Conservation (phyloP, 2,329 filamentous ascomycete genomes). For the Akanthomyces uredinophilus region DNA sequence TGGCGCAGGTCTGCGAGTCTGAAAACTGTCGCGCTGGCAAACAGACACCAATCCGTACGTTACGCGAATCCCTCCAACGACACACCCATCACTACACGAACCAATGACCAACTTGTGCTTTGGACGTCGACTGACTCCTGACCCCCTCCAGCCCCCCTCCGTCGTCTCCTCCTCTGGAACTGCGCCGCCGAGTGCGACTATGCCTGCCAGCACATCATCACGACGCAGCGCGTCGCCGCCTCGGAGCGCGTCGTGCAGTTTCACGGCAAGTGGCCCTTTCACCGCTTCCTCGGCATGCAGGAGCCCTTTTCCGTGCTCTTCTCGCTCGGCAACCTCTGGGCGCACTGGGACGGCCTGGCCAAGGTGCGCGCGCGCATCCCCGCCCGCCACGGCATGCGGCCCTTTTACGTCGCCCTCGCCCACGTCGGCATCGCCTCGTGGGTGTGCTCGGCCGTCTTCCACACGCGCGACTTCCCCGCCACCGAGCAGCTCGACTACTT, state of each 20-base stretch:
- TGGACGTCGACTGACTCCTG: conserved; percentile 12
- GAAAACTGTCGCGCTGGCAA: conserved; percentile 71
- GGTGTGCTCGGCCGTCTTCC: conserved; percentile 87
- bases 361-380: conserved; percentile 69
- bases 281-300: conserved; percentile 85
- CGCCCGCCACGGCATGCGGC: conserved; percentile 65
- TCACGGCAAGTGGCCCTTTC: conserved; percentile 98
- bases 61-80: conserved; percentile 9
- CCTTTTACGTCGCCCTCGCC: conserved; percentile 76
- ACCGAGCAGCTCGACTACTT: conserved; percentile 98
- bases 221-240: conserved; percentile 60
- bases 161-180: conserved; percentile 83
- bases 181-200: conserved; percentile 96
- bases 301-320: conserved; percentile 93
- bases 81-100: not conserved
- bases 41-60: conserved; percentile 64
- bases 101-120: not conserved
- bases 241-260: conserved; percentile 76
- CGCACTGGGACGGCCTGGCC: conserved; percentile 72
- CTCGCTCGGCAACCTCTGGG: conserved; percentile 83
- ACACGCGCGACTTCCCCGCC: conserved; percentile 75
- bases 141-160: conserved; percentile 62
- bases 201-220: conserved; percentile 91
- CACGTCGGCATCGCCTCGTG: conserved; percentile 79
- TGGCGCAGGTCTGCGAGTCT: conserved; percentile 63